phyloP scores from a whole-genome alignment of 345 rosid species.

The Hypericum androsaemum region DNA sequence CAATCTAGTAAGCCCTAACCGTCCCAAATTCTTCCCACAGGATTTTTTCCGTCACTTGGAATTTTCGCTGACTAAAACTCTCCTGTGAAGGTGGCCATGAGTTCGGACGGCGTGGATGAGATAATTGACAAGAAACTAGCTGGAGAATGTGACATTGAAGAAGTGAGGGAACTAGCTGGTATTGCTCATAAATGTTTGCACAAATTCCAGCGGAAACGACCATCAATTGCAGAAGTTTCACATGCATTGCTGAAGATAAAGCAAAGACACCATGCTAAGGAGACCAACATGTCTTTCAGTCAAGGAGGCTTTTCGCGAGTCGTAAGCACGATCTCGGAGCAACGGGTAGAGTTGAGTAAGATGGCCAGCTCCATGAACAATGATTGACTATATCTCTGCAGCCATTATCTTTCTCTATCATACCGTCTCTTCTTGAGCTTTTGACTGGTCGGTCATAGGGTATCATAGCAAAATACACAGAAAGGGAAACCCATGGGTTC shows the following conservation, averaged over 20 bases:
- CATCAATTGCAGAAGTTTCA: conserved; percentile 69
- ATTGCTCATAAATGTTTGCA: conserved; percentile 67
- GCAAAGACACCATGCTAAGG: conserved; percentile 29
- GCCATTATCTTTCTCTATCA: too few species aligned
- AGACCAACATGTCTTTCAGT: conserved; percentile 32
- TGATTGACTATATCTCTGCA: conserved; percentile 10
- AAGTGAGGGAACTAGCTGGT: conserved; percentile 59
- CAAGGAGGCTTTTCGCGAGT: conserved; percentile 41
- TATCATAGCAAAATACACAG: too few species aligned
- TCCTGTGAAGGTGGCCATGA: conserved; percentile 62
- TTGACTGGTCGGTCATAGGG: too few species aligned
- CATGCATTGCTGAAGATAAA: conserved; percentile 69
- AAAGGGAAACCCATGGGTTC: too few species aligned
- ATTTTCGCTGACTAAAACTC: neutral
- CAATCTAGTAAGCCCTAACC: conserved; percentile 50
- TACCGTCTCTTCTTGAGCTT: too few species aligned
- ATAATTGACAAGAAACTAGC: conserved; percentile 62
- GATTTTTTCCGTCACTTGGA: neutral
- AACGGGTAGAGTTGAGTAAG: conserved; percentile 58
- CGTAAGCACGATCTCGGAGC: conserved; percentile 58
- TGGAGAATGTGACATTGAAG: conserved; percentile 48
- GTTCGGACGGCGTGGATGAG: conserved; percentile 73
- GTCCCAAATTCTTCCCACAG: neutral
- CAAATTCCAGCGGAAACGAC: conserved; percentile 65
- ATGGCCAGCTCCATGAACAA: conserved; percentile 36